These are phyloP conservation scores for Dacryopinax spathularia DNA, from an alignment of 768 basidiomycete species.

Conservation along the genomic window DNA sequence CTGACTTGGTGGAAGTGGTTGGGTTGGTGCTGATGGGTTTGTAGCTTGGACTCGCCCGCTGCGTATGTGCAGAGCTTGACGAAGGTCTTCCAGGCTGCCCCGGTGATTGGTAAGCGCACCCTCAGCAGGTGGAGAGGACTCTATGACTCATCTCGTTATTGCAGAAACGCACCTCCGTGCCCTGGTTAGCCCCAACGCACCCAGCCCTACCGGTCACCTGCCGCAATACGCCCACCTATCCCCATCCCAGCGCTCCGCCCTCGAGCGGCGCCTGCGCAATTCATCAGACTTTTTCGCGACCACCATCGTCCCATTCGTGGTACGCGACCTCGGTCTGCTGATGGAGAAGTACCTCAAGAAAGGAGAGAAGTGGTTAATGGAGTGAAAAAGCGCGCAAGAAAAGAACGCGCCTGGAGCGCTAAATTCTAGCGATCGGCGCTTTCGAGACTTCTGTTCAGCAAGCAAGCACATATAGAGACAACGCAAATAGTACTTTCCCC, in stretches of 20 bases:
- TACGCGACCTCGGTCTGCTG: slow-evolving; percentile 70
- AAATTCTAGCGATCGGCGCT: slow-evolving; percentile 1
- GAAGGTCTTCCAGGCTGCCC: slow-evolving; percentile 55
- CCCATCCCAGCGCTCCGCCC: slow-evolving; percentile 41
- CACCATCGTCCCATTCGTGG: slow-evolving; percentile 78
- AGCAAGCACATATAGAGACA: not conserved
- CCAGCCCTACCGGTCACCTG: slow-evolving; percentile 39
- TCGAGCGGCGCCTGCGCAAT: slow-evolving; percentile 63
- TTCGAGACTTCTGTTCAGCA: not conserved
- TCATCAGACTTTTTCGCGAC: slow-evolving; percentile 85
- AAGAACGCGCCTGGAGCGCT: slow-evolving; percentile 1
- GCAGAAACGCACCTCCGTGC: slow-evolving; percentile 70
- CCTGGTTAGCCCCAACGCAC: slow-evolving; percentile 25
- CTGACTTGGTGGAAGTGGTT: not conserved
- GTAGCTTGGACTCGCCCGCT: slow-evolving; percentile 75
- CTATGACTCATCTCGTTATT: not conserved
- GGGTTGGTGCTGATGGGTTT: slow-evolving; percentile 5
- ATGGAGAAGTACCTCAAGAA: slow-evolving; percentile 90
- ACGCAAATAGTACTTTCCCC: slow-evolving; percentile 18
- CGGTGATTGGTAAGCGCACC: slow-evolving; percentile 37
- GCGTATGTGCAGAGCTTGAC: slow-evolving; percentile 65
- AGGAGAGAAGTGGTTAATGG: slow-evolving; percentile 62
- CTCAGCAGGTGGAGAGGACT: not conserved
- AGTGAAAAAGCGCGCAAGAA: slow-evolving; percentile 6
- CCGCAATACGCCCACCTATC: slow-evolving; percentile 64